Evolutionary conservation across 345 rosid genomes (phyloP).

Genomic region (Populus tremula): DNA sequence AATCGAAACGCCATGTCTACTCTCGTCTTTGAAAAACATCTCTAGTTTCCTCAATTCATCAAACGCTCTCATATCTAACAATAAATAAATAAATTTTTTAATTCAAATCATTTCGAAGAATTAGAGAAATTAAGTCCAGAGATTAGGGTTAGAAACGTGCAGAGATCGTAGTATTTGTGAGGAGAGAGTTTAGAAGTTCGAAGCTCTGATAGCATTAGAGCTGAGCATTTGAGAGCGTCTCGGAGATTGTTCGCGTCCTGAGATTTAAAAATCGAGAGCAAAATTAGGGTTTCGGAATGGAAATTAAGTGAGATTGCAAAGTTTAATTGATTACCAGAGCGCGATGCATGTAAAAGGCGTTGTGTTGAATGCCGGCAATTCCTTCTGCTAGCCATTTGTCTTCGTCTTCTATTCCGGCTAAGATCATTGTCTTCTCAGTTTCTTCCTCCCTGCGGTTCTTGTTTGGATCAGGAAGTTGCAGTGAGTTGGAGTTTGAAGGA

Average conservation of each 20-base stretch:
- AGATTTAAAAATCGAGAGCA: neutral
- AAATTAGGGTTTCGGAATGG: neutral
- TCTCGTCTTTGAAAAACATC: slow-evolving; percentile 32
- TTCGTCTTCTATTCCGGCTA: slow-evolving; percentile 26
- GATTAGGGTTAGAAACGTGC: neutral
- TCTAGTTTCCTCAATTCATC: slow-evolving; percentile 33
- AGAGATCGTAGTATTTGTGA: slow-evolving; percentile 33
- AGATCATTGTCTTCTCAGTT: slow-evolving; percentile 10
- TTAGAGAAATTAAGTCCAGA: neutral
- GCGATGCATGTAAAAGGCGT: slow-evolving; percentile 36
- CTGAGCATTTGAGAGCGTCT: slow-evolving; percentile 31
- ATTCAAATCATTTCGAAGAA: neutral
- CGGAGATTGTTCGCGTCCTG: slow-evolving; percentile 34
- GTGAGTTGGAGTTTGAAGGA: neutral
- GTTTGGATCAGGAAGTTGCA: neutral
- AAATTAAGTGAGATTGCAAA: neutral
- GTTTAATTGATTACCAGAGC: slow-evolving; percentile 17
- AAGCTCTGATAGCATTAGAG: slow-evolving; percentile 35
- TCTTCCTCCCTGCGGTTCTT: neutral
- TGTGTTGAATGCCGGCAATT: slow-evolving; percentile 30
- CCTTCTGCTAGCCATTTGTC: slow-evolving; percentile 39
- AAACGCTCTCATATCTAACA: slow-evolving; percentile 33
- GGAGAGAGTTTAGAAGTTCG: slow-evolving; percentile 34
- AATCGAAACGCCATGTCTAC: slow-evolving; percentile 29
- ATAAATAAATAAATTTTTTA: neutral